A percentile compares a stretch with the other conserved stretches of the same genome.
Conservation (phyloP, 1,284 basidiomycete genomes). For the Inonotus hispidus region DNA sequence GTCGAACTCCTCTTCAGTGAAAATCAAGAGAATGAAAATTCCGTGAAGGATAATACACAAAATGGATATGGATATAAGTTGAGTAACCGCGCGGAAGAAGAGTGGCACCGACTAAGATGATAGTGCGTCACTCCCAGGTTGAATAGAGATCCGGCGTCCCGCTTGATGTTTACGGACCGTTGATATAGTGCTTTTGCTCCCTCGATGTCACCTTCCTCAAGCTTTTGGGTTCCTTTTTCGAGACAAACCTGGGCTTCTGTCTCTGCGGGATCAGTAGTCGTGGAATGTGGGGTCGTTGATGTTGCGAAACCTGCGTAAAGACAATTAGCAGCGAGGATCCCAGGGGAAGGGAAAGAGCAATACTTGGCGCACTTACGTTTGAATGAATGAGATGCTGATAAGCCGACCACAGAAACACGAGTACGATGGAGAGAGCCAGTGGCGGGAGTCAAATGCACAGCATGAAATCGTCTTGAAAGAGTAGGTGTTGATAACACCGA, state of each 20-base stretch:
- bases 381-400: slow-evolving; percentile 13
- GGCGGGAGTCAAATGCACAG: slow-evolving; percentile 12
- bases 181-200: slow-evolving; percentile 76
- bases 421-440: slow-evolving; percentile 1
- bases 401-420: slow-evolving; percentile 8
- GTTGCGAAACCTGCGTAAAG: slow-evolving; percentile 69
- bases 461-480: slow-evolving; percentile 10
- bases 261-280: slow-evolving; percentile 79
- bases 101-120: slow-evolving; percentile 58
- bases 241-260: slow-evolving; percentile 76
- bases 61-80: slow-evolving; percentile 11
- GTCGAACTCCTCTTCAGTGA: slow-evolving; percentile 70
- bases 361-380: slow-evolving; percentile 10
- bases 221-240: slow-evolving; percentile 80
- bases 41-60: not conserved
- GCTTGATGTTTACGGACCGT: slow-evolving; percentile 77
- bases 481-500: not conserved
- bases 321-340: slow-evolving; percentile 14
- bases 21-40: slow-evolving; percentile 16
- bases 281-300: slow-evolving; percentile 74
- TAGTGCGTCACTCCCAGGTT: slow-evolving; percentile 88
- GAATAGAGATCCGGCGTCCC: slow-evolving; percentile 79
- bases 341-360: not conserved
- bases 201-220: slow-evolving; percentile 87
- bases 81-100: slow-evolving; percentile 15